phyloP scores from a whole-genome alignment of 1,284 basidiomycete species.

The Cryptococcus wingfieldii region DNA sequence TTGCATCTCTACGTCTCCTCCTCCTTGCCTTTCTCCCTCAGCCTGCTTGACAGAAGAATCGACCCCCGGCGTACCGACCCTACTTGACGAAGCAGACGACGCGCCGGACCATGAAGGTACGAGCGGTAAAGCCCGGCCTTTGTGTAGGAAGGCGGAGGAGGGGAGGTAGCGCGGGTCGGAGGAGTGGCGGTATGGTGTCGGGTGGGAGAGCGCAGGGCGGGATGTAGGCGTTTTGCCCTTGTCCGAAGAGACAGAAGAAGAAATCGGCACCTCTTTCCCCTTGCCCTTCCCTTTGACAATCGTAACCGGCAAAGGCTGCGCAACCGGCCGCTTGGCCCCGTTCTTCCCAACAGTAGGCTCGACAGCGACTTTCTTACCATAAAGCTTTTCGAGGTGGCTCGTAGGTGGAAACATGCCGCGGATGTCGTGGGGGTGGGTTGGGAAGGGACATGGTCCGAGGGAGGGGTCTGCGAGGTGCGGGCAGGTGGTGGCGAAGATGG shows the following conservation, averaged over 20 bases:
- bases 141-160: slow-evolving; percentile 9
- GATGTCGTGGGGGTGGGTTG: slow-evolving; percentile 17
- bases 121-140: slow-evolving; percentile 14
- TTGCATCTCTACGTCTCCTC: not conserved
- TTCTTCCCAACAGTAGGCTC: too few species aligned
- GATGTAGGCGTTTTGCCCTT: too few species aligned
- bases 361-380: not conserved
- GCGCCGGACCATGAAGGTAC: slow-evolving; percentile 11
- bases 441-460: slow-evolving; percentile 18
- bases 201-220: too few species aligned
- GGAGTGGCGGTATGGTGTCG: too few species aligned
- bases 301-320: too few species aligned
- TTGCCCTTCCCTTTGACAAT: too few species aligned
- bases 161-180: slow-evolving; percentile 12
- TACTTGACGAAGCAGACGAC: slow-evolving; percentile 1
- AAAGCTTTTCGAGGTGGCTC: slow-evolving; percentile 3
- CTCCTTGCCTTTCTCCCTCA: not conserved
- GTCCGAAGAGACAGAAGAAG: too few species aligned
- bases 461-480: slow-evolving; percentile 12
- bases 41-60: not conserved
- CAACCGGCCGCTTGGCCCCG: too few species aligned
- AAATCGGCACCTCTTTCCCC: too few species aligned
- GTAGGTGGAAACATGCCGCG: slow-evolving; percentile 16
- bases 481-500: slow-evolving; percentile 13
- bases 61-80: not conserved